Conservation (phyloP, 306 rosid genomes). For the Astragalus membranaceus region DNA sequence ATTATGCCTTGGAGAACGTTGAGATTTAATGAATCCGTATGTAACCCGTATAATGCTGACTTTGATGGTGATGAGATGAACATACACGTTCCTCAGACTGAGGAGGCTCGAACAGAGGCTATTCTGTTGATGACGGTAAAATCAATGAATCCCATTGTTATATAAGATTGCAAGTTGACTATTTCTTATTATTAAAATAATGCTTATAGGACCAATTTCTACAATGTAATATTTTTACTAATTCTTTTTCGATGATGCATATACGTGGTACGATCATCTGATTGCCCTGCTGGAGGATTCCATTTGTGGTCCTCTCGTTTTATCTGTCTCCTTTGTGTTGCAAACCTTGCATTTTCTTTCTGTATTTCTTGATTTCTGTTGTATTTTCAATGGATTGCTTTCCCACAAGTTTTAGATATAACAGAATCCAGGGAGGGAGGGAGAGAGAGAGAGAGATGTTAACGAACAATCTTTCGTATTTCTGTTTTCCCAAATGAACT, state of each 20-base stretch:
- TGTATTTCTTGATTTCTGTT: background rate
- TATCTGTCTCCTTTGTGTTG: background rate
- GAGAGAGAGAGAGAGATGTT: too few species aligned
- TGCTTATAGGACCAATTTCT: background rate
- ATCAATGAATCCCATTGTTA: slow-evolving; percentile 10
- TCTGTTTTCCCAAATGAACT: too few species aligned
- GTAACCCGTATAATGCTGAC: slow-evolving; percentile 98
- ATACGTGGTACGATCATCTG: background rate
- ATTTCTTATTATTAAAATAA: background rate
- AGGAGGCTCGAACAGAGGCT: slow-evolving; percentile 99
- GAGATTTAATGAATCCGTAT: slow-evolving; percentile 96
- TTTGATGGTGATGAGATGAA: slow-evolving; percentile 99
- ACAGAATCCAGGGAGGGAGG: too few species aligned
- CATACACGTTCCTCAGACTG: slow-evolving; percentile 93
- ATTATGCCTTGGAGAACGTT: slow-evolving; percentile 98
- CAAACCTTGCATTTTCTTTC: too few species aligned
- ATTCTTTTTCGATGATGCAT: background rate
- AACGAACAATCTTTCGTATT: too few species aligned
- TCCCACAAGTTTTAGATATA: background rate
- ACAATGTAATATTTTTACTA: too few species aligned
- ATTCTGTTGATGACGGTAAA: slow-evolving; percentile 92
- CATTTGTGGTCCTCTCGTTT: background rate
- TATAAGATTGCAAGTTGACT: slow-evolving; percentile 17
- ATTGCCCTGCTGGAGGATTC: background rate
- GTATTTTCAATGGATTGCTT: background rate